A percentile compares a stretch with the other conserved stretches of the same genome.
Conservation (phyloP, 768 basidiomycete genomes). For the Cystoderma amianthinum region DNA sequence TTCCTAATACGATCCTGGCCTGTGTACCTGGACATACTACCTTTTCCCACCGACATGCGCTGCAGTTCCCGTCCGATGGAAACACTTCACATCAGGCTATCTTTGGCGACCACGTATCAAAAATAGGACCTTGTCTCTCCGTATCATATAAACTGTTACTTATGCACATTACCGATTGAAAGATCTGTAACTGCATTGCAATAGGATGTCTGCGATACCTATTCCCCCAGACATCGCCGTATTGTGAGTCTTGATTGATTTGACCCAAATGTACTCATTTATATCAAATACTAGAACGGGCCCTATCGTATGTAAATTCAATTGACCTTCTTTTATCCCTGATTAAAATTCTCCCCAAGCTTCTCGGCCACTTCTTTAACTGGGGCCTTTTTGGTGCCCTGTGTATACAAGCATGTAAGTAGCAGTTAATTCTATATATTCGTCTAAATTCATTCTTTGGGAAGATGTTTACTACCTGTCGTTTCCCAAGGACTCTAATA, state of each 20-base stretch:
- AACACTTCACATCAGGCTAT: too few relatives aligned
- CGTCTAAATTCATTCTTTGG: not conserved
- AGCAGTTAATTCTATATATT: not conserved
- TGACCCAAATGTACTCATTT: not conserved
- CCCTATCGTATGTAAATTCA: not conserved
- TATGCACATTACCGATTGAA: not conserved
- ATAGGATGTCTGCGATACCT: not conserved
- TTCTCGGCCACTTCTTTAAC: slow-evolving; percentile 12
- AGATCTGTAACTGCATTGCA: not conserved
- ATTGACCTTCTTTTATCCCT: not conserved
- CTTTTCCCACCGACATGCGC: too few relatives aligned
- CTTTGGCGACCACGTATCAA: too few relatives aligned
- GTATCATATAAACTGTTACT: not conserved
- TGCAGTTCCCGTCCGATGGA: too few relatives aligned
- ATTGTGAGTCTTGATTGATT: not conserved
- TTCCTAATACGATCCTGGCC: too few relatives aligned
- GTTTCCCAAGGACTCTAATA: slow-evolving; percentile 15
- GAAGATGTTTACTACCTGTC: slow-evolving; percentile 20
- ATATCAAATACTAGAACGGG: not conserved
- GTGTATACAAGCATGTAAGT: slow-evolving; percentile 17
- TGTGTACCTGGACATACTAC: too few relatives aligned
- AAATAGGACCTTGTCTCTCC: too few relatives aligned
- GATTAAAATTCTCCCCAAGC: slow-evolving; percentile 2
- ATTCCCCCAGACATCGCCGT: not conserved
- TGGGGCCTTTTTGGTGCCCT: slow-evolving; percentile 12